phyloP scores from a whole-genome alignment of 225 moss, liverwort and hornwort species.

The Straminergon stramineum region DNA sequence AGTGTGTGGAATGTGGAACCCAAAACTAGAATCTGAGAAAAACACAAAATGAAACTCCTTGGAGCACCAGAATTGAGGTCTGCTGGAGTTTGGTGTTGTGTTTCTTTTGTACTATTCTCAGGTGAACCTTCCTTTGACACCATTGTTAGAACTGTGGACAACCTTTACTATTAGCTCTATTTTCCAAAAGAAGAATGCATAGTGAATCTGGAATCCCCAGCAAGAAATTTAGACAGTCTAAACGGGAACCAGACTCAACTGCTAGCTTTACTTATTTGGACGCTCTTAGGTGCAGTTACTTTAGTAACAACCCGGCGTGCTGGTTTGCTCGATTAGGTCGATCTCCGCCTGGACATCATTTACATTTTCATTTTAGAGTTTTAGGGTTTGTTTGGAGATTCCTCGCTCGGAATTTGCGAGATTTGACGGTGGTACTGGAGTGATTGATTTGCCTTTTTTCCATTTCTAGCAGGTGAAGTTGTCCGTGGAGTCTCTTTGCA shows the following conservation, averaged over 20 bases:
- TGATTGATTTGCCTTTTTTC: not conserved
- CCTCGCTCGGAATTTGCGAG: not conserved
- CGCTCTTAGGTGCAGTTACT: not conserved
- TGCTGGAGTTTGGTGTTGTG: no score
- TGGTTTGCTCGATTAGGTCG: not conserved
- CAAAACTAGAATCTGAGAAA: no score
- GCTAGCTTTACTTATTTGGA: not conserved
- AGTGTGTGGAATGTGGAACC: no score
- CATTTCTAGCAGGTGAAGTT: not conserved
- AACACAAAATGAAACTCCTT: no score
- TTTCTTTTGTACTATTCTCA: no score
- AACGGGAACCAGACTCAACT: no score
- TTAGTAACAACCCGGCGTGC: not conserved
- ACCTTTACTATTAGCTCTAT: no score
- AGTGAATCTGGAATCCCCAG: not conserved
- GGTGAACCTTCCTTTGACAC: no score
- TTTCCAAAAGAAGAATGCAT: not conserved
- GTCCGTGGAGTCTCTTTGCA: not conserved
- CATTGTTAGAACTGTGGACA: no score
- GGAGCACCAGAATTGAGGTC: no score
- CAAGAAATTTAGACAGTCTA: not conserved
- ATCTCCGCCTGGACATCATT: not conserved
- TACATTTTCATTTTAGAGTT: not conserved
- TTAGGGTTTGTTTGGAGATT: no score
- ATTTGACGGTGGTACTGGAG: not conserved